Percentiles rank a stretch among this genome's conserved stretches.
These are phyloP conservation scores for Boletus coccyginus DNA, from an alignment of 768 basidiomycete genomes.

Conservation along the genomic window DNA sequence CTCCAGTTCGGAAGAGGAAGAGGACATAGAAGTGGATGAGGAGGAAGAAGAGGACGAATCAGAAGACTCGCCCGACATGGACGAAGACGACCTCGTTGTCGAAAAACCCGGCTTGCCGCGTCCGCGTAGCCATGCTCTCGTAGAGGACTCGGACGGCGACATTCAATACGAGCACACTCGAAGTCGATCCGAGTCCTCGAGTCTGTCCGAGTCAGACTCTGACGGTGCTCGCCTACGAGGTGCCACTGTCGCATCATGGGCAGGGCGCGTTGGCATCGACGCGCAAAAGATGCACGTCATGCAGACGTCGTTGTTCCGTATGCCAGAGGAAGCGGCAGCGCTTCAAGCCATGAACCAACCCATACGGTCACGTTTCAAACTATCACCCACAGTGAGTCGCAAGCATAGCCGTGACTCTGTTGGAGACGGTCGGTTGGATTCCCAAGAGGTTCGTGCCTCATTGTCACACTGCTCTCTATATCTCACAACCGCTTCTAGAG, in stretches of 20 bases:
- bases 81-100: conserved; percentile 47
- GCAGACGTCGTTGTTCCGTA: conserved; percentile 84
- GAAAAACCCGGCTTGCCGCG: conserved; percentile 26
- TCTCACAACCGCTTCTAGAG: conserved; percentile 44
- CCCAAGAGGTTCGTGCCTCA: conserved; percentile 51
- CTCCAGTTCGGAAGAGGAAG: conserved; percentile 29
- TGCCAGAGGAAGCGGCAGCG: conserved; percentile 70
- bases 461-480: background rate
- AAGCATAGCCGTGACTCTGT: conserved; percentile 82
- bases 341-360: conserved; percentile 52
- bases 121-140: conserved; percentile 44
- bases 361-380: conserved; percentile 32
- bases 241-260: conserved; percentile 64
- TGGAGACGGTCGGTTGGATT: conserved; percentile 62
- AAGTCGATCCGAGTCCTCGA: conserved; percentile 35
- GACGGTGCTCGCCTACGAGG: conserved; percentile 28
- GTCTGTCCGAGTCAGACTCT: conserved; percentile 21
- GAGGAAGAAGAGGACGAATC: conserved; percentile 39
- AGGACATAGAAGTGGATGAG: conserved; percentile 29
- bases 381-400: conserved; percentile 45
- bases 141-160: conserved; percentile 56
- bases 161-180: conserved; percentile 43
- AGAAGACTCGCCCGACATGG: conserved; percentile 44
- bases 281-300: conserved; percentile 89
- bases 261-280: conserved; percentile 73